Conservation (phyloP, 139 green algal species). For the Diplosphaera chodatii region DNA sequence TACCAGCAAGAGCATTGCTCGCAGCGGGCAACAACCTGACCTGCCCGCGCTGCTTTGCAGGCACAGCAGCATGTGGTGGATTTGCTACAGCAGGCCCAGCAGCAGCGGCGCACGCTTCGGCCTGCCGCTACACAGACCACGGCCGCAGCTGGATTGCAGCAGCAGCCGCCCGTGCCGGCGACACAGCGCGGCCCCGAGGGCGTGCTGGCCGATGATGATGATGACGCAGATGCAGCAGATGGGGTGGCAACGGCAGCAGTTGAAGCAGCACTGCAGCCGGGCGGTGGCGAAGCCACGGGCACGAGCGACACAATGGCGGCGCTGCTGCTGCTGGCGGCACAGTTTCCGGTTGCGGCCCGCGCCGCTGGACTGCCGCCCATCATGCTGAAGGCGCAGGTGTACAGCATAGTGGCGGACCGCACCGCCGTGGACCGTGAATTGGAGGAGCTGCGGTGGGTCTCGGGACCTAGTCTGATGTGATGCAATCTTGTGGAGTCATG, state of each 20-base stretch:
- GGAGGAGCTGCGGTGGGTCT: conserved; percentile 26
- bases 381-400: conserved; percentile 26
- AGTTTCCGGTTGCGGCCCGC: neutral
- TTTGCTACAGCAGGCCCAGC: neutral
- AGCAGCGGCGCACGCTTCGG: neutral
- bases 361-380: neutral
- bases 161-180: neutral
- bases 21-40: neutral
- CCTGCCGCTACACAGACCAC: neutral
- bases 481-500: too few species aligned
- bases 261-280: too few species aligned
- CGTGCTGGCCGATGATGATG: neutral
- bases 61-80: neutral
- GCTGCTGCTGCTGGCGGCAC: neutral
- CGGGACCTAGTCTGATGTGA: too few species aligned
- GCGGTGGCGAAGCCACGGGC: too few species aligned
- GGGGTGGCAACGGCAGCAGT: neutral
- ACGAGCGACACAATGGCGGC: neutral
- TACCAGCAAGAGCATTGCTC: too few species aligned
- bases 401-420: conserved; percentile 31
- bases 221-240: neutral
- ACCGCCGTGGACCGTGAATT: conserved; percentile 31
- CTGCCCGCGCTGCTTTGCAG: neutral
- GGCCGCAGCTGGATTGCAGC: neutral
- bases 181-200: too few species aligned